A percentile compares a stretch with the other conserved stretches of the same genome.
These are phyloP conservation scores for Kodamaea ohmeri DNA, from an alignment of 1,139 yeast genomes.

Conservation along the genomic window DNA sequence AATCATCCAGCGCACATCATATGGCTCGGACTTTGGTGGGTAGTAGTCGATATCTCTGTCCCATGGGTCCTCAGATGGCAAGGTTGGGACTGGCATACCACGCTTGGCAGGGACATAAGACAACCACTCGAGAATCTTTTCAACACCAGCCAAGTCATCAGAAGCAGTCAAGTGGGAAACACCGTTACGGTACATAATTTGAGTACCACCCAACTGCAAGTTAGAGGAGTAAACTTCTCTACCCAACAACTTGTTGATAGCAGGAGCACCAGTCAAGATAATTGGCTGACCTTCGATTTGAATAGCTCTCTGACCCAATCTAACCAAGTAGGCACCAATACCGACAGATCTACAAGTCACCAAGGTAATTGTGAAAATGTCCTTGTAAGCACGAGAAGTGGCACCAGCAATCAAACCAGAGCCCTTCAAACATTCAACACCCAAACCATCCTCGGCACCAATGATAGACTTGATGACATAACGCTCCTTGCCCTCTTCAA, in stretches of 20 bases:
- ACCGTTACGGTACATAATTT: constrained; percentile 97
- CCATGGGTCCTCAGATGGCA: constrained; percentile 83
- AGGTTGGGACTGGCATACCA: constrained; percentile 86
- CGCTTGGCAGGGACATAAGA: constrained; percentile 94
- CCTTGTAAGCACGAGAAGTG: constrained; percentile 95
- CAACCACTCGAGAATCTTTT: constrained; percentile 92
- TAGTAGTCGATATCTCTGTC: constrained; percentile 84
- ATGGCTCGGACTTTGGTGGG: constrained; percentile 71
- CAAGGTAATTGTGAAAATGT: constrained; percentile 90
- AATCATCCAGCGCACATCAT: constrained; percentile 95
- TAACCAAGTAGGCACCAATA: constrained; percentile 97
- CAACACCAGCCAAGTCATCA: constrained; percentile 95
- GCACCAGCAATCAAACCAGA: constrained; percentile 99
- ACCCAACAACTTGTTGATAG: constrained; percentile 92
- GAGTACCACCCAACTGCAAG: constrained; percentile 98
- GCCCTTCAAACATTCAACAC: constrained; percentile 97
- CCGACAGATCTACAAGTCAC: constrained; percentile 99
- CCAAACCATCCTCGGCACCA: constrained; percentile 94
- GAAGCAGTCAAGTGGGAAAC: constrained; percentile 94
- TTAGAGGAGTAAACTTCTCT: constrained; percentile 96
- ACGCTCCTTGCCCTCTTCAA: constrained; percentile 82
- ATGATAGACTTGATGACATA: constrained; percentile 78
- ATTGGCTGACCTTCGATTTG: constrained; percentile 99
- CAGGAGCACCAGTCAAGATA: constrained; percentile 98
- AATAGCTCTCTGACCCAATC: constrained; percentile 97